Evolutionary conservation across 345 rosid genomes (phyloP).

Genomic region (Hypericum androsaemum): DNA sequence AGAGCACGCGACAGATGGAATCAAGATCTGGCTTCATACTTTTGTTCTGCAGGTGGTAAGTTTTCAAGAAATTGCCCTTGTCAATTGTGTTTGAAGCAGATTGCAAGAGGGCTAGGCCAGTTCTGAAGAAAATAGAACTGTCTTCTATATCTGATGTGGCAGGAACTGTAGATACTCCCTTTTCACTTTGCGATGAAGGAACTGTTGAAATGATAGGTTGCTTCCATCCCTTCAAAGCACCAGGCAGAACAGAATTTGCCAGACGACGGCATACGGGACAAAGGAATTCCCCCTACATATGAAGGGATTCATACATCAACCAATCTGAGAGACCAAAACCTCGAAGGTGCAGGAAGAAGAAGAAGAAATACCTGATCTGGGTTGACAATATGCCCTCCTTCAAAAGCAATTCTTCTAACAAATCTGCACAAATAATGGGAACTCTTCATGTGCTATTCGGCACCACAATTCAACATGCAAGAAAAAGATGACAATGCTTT

Average conservation of each 20-base stretch:
- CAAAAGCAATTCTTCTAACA: slow-evolving; percentile 59
- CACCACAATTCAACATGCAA: no score
- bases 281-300: slow-evolving; percentile 79
- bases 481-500: no score
- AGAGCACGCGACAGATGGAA: slow-evolving; percentile 37
- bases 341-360: background rate
- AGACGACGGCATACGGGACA: slow-evolving; percentile 93
- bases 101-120: slow-evolving; percentile 53
- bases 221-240: slow-evolving; percentile 35
- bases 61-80: slow-evolving; percentile 34
- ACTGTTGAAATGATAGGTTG: slow-evolving; percentile 31
- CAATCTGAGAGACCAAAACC: background rate
- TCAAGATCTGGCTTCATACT: slow-evolving; percentile 38
- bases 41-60: slow-evolving; percentile 32
- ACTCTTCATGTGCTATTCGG: slow-evolving; percentile 5
- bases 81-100: slow-evolving; percentile 49
- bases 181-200: slow-evolving; percentile 5
- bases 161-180: slow-evolving; percentile 7
- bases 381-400: slow-evolving; percentile 82
- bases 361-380: slow-evolving; percentile 50
- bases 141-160: slow-evolving; percentile 19
- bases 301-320: no score
- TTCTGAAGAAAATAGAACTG: slow-evolving; percentile 35
- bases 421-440: slow-evolving; percentile 31
- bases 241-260: slow-evolving; percentile 68